Evolutionary conservation across 352 stramenopile genomes (phyloP).

Genomic region (Pythium oligandrum): DNA sequence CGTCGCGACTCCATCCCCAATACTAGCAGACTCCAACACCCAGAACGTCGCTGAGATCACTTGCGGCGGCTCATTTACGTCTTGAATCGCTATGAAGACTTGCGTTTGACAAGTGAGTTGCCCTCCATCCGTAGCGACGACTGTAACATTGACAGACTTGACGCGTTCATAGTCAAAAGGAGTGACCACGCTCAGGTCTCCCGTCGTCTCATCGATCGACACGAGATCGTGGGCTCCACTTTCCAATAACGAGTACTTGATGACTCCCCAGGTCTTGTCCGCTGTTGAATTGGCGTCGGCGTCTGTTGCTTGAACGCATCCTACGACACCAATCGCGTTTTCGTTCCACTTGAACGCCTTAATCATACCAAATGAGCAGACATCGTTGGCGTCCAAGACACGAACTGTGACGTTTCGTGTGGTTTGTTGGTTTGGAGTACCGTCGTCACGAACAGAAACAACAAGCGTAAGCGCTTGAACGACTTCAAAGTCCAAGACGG

Average conservation of each 20-base stretch:
- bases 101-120: constrained; percentile 9
- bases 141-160: constrained; percentile 3
- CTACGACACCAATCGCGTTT: constrained; percentile 15
- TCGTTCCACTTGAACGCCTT: constrained; percentile 10
- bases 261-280: constrained; percentile 8
- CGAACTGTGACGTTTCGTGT: constrained; percentile 6
- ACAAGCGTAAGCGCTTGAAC: constrained; percentile 9
- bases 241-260: constrained; percentile 12
- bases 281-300: constrained; percentile 9
- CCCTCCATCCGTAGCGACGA: constrained; percentile 19
- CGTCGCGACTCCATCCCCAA: constrained; percentile 8
- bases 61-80: constrained; percentile 37
- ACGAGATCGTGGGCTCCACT: constrained; percentile 1
- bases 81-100: constrained; percentile 13
- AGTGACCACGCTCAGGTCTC: constrained; percentile 9
- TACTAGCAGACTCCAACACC: constrained; percentile 30
- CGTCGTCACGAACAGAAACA: constrained; percentile 18
- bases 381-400: constrained; percentile 19
- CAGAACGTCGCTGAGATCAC: constrained; percentile 29
- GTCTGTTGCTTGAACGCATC: constrained; percentile 11
- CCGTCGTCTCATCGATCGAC: constrained; percentile 14
- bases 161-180: constrained; percentile 17
- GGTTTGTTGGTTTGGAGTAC: constrained; percentile 4
- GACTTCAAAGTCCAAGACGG: constrained; percentile 18
- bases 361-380: constrained; percentile 9